Evolutionary conservation across 1,284 basidiomycete genomes (phyloP), one percentile per base, ranked within the genome.

Genomic region (Volvariella volvacea): DNA sequence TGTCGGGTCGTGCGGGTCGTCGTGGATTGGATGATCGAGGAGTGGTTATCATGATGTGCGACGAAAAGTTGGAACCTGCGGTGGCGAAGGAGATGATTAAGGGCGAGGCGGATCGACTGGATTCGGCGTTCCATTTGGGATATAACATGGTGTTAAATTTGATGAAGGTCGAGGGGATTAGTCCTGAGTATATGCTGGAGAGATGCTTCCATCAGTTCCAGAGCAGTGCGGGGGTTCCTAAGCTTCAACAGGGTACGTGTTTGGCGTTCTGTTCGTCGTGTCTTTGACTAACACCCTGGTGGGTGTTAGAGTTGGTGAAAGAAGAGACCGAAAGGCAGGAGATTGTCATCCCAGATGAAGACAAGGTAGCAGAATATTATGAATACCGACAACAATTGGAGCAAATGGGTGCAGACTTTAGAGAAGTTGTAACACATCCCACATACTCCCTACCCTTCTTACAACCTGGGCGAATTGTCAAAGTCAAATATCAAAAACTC

Each of bases 11-110:
- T 53, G 96, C 96, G 3, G 96, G 96, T 55, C 85, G 96, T 60
- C 84, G 96, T 68, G 96, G 96, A 38, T 70, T 99, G 46, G 96
- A 99, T 62, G 95, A 98, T 53, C 83, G 96, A n/a, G 96, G 96
- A 50, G 93, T 99, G 45, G 96, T 99, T 51, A 98, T 99, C 59
- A 92, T 99, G 92, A 99, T 99, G 96, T 92, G 89, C 61, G 95
- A 99, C 65, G 93, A 97, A 68, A 97, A 96, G 68, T 74, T 99
- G 42, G 96, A 99, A 59, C 94, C 96, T 0, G 65, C 79, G 2
- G 80, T 86, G 0, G 95, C 96, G 39, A 99, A 97, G 72, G 79
- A 76, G 45, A 99, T 99, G 96, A 90, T 99, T 63, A 98, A 98
- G 66, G 96, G 96, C 42, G 90, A 97, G 68, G 94, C 96, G 4